Percentiles rank a stretch among this genome's conserved stretches.
Conservation (phyloP, 2,329 filamentous ascomycete species). For the Fusarium paranaense region DNA sequence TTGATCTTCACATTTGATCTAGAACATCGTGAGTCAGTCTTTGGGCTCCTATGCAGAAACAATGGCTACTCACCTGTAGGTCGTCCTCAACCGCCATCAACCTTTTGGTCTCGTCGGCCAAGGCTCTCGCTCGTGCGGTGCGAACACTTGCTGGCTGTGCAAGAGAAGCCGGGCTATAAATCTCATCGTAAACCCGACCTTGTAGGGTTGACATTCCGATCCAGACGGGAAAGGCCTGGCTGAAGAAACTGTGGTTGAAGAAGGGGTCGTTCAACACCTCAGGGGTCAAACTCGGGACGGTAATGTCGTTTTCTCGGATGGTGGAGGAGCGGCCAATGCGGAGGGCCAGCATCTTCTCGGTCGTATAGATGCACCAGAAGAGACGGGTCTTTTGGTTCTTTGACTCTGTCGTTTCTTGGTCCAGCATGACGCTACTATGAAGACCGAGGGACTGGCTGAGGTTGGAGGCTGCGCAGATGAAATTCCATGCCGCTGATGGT, state of each 20-base stretch:
- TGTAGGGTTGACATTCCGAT: constrained; percentile 32
- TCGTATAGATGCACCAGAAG: constrained; percentile 44
- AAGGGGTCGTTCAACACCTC: not conserved
- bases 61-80: not conserved
- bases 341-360: constrained; percentile 42
- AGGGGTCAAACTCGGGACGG: constrained; percentile 17
- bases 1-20: not conserved
- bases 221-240: constrained; percentile 16
- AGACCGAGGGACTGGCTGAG: constrained; percentile 36
- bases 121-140: constrained; percentile 18
- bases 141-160: constrained; percentile 32
- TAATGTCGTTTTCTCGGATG: constrained; percentile 44
- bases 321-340: constrained; percentile 42
- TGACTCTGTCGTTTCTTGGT: constrained; percentile 9
- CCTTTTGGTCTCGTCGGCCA: constrained; percentile 22
- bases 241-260: not conserved
- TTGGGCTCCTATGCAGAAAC: not conserved
- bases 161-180: constrained; percentile 43
- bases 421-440: constrained; percentile 28
- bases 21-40: not conserved
- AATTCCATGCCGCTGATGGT: constrained; percentile 35
- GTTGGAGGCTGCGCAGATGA: constrained; percentile 33
- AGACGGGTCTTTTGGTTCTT: constrained; percentile 24
- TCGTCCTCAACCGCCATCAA: not conserved
- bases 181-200: constrained; percentile 43